Percentiles rank a stretch among this genome's conserved stretches.
Evolutionary conservation across 208 protist genomes (phyloP).

Genomic region (Trichomonas tenax): DNA sequence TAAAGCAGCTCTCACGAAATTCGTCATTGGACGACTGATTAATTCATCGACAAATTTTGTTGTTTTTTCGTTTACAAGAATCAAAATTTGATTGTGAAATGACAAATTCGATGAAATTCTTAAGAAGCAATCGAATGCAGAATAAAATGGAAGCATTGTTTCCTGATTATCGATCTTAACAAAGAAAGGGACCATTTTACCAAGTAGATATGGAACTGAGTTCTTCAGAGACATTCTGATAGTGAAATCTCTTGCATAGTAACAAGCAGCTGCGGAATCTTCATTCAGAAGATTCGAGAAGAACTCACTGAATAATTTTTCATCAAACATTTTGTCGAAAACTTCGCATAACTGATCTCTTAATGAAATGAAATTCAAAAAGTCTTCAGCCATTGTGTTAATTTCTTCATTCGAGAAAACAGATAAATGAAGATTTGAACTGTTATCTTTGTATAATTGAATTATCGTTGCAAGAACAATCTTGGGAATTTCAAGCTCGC

Average conservation of each 20-base stretch:
- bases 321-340: neutral
- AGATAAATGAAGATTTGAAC: neutral
- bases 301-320: neutral
- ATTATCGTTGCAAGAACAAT: neutral
- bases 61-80: neutral
- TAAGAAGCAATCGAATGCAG: neutral
- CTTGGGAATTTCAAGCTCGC: neutral
- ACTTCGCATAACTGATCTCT: neutral
- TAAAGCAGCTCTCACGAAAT: neutral
- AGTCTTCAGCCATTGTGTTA: neutral
- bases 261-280: neutral
- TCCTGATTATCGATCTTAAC: neutral
- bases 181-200: neutral
- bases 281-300: neutral
- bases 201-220: neutral
- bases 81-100: neutral
- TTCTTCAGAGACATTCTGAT: neutral
- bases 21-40: neutral
- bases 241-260: neutral
- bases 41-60: neutral
- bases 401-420: neutral
- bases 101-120: neutral
- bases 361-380: neutral
- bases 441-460: neutral
- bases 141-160: neutral